A percentile compares a stretch with the other conserved stretches of the same genome.
Evolutionary conservation across 1,284 basidiomycete genomes (phyloP).

Genomic region (Bjerkandera adusta): DNA sequence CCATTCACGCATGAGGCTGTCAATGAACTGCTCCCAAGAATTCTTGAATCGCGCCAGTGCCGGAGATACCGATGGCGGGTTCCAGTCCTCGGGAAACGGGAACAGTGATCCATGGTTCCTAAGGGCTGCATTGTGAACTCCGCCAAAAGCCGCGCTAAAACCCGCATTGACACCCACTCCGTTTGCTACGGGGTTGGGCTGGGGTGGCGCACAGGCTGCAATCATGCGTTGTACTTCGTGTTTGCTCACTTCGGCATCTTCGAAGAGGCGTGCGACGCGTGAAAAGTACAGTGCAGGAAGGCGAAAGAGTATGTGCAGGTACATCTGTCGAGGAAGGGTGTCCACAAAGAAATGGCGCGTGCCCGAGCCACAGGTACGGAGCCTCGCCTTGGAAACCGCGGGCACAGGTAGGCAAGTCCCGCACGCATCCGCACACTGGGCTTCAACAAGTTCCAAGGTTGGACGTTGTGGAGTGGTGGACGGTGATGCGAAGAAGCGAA

Average conservation of each 20-base stretch:
- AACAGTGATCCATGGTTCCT: conserved; percentile 25
- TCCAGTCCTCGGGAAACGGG: conserved; percentile 67
- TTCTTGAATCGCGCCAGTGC: conserved; percentile 63
- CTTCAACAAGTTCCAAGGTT: conserved; percentile 12
- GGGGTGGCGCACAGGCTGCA: conserved; percentile 36
- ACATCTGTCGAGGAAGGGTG: conserved; percentile 56
- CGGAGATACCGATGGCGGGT: conserved; percentile 52
- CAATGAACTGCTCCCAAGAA: conserved; percentile 72
- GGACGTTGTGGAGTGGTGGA: conserved; percentile 15
- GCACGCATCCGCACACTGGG: conserved; percentile 16
- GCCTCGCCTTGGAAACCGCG: conserved; percentile 6
- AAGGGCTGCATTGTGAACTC: background rate
- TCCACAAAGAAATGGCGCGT: conserved; percentile 39
- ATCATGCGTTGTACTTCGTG: conserved; percentile 73
- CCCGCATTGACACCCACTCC: conserved; percentile 17
- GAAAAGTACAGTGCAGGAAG: conserved; percentile 74
- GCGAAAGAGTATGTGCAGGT: conserved; percentile 62
- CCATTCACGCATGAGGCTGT: conserved; percentile 70
- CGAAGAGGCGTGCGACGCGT: conserved; percentile 67
- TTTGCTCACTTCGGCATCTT: conserved; percentile 71
- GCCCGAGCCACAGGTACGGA: conserved; percentile 15
- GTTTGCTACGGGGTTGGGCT: conserved; percentile 10
- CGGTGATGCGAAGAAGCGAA: conserved; percentile 27
- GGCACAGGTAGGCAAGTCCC: conserved; percentile 20
- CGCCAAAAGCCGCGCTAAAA: conserved; percentile 1